Percentiles rank a stretch among this genome's conserved stretches.
Conservation (phyloP, 345 rosid genomes). For the Citrus unshiu region DNA sequence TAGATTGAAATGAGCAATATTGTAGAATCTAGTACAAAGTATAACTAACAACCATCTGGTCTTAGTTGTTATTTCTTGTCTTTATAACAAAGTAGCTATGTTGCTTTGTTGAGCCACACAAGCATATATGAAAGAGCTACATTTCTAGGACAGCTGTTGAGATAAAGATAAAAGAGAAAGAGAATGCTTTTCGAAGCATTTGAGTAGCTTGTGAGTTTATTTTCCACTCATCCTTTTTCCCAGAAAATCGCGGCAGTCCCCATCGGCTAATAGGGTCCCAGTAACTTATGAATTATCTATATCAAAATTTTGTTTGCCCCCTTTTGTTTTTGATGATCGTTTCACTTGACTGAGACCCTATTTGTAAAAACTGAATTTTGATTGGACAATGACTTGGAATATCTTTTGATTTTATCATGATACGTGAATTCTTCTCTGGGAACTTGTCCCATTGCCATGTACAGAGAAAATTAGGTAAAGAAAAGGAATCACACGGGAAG, state of each 20-base stretch:
- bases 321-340: background rate
- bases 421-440: background rate
- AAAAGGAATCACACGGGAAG: slow-evolving; percentile 10
- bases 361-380: slow-evolving; percentile 11
- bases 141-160: slow-evolving; percentile 22
- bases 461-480: slow-evolving; percentile 27
- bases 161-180: background rate
- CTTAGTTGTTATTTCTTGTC: slow-evolving; percentile 33
- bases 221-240: slow-evolving; percentile 14
- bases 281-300: background rate
- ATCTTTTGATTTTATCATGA: background rate
- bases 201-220: slow-evolving; percentile 39
- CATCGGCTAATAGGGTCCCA: background rate
- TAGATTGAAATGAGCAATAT: background rate
- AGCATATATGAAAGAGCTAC: background rate
- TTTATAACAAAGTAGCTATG: slow-evolving; percentile 26
- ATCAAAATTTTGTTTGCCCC: background rate
- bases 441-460: slow-evolving; percentile 12
- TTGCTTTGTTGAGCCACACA: slow-evolving; percentile 31
- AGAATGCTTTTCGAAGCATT: slow-evolving; percentile 12
- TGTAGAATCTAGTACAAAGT: slow-evolving; percentile 11
- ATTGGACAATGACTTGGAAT: slow-evolving; percentile 18
- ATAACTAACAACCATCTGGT: background rate
- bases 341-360: slow-evolving; percentile 18
- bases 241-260: slow-evolving; percentile 19